These are phyloP conservation scores for Talaromyces stipitatus DNA, from an alignment of 495 filamentous ascomycete genomes.

Conservation along the genomic window DNA sequence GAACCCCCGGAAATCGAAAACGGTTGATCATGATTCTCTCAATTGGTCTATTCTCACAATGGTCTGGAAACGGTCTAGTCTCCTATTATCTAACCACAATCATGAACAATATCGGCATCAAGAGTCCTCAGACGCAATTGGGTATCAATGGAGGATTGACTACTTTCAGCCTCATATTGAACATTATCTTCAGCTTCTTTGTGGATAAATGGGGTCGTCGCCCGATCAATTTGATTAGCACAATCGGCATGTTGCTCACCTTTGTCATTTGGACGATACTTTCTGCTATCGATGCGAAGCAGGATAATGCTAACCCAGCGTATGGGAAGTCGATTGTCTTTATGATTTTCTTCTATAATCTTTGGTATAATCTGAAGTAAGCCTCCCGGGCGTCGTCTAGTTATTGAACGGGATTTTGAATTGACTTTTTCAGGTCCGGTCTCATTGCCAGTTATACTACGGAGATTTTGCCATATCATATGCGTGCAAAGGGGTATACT, in stretches of 20 bases:
- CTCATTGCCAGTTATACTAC: constrained; percentile 51
- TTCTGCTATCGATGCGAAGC: constrained; percentile 24
- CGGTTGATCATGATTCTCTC: constrained; percentile 47
- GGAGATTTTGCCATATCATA: constrained; percentile 59
- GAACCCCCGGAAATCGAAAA: constrained; percentile 46
- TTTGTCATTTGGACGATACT: constrained; percentile 54
- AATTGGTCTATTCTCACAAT: constrained; percentile 46
- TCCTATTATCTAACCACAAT: constrained; percentile 31
- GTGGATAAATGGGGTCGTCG: constrained; percentile 36
- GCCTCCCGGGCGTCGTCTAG: no score
- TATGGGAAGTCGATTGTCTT: constrained; percentile 36
- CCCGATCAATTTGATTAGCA: constrained; percentile 48
- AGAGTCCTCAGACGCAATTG: constrained; percentile 34
- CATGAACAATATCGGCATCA: constrained; percentile 25
- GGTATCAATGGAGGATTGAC: constrained; percentile 38
- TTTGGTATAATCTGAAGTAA: constrained; percentile 14
- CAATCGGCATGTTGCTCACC: constrained; percentile 48
- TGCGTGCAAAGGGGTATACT: constrained; percentile 51
- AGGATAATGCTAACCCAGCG: constrained; percentile 19
- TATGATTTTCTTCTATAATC: constrained; percentile 55
- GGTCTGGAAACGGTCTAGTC: constrained; percentile 30
- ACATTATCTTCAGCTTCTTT: constrained; percentile 42
- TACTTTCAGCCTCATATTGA: constrained; percentile 47
- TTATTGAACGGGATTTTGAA: no score
- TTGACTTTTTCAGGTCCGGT: constrained; percentile 29